Conservation (phyloP, 2,329 filamentous ascomycete species). For the Verticillium dahliae region DNA sequence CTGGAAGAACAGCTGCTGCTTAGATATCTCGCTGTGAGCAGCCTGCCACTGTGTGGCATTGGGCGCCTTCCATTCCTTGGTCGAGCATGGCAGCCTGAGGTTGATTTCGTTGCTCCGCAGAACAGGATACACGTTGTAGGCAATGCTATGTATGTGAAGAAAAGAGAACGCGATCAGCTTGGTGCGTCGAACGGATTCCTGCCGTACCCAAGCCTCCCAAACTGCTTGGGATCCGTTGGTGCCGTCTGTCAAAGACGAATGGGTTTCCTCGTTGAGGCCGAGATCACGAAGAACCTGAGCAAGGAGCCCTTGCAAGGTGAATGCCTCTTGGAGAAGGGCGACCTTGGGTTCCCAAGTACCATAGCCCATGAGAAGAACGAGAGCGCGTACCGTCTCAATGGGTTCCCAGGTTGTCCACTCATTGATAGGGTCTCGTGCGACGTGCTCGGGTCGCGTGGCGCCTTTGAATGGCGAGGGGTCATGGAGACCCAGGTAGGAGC, state of each 20-base stretch:
- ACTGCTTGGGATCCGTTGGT: conserved; percentile 1
- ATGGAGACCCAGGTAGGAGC: conserved; percentile 14
- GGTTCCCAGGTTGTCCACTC: conserved; percentile 19
- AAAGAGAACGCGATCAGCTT: conserved; percentile 31
- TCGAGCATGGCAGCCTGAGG: conserved; percentile 25
- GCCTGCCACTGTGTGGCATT: conserved; percentile 20
- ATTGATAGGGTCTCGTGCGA: not conserved
- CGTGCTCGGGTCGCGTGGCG: not conserved
- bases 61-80: conserved; percentile 27
- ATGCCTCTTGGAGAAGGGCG: conserved; percentile 25
- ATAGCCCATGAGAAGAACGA: conserved; percentile 29
- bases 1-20: conserved; percentile 27
- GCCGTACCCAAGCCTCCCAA: conserved; percentile 23
- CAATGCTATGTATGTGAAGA: conserved; percentile 29
- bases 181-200: conserved; percentile 24
- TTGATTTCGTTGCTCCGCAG: conserved; percentile 28
- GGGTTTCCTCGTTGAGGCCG: conserved; percentile 22
- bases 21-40: conserved; percentile 17
- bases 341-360: conserved; percentile 29
- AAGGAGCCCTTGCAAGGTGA: conserved; percentile 23
- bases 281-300: conserved; percentile 25
- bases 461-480: conserved; percentile 6
- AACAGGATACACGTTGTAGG: conserved; percentile 29
- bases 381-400: conserved; percentile 23
- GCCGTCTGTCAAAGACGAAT: not conserved